Base-by-base conservation (phyloP, 192 early-diverging fungal species). In the Coemansia umbellata region DNA sequence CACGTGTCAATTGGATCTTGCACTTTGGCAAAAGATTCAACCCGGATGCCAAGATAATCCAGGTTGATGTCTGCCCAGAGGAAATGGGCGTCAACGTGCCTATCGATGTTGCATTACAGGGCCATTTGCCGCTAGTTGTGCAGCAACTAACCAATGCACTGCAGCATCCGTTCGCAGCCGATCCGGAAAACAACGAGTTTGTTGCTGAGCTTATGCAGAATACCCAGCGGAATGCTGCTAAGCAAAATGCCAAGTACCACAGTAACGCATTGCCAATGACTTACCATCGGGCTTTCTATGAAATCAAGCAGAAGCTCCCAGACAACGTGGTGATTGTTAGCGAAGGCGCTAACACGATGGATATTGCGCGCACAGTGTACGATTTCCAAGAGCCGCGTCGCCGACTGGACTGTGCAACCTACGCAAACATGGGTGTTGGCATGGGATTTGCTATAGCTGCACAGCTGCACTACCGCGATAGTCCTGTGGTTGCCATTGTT, bases 371-470 rank as follows among this genome's bases (percentile, higher is more conserved):
- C 31, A 82, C 81, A 0, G 78, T 85, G 44, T 88, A 81, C 68
- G 86, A 85, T 58, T 73, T 85, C 8, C 58, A 81, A 24, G 37
- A 65, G 31, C 86, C 86, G 22, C 76, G 87, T 6, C 74, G 72
- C 22, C 73, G 87, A 22, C 59, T 89, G 31, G 87, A 89, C 58
- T 85, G 87, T 41, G 86, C 84, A 15, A 89, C 85, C 0, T 81
- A 82, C 47, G 86, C 82, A 8, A 89, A 87, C 28, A 89, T 89
- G 87, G 87, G 87, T n/a, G 85, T 87, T n/a, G 86, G 86, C 36
- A 70, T 88, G 69, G 86, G 86, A 0, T 84, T 80, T 55, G 83
- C 83, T 18, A 84, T 88, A 39, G 85, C 84, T 2, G 86, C 87
- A 3, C 81, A 87, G 70, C 9, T 75, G 15, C 66, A 74, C 27